phyloP scores from a whole-genome alignment of 352 stramenopile species.

The Phytophthora ohioensis region DNA sequence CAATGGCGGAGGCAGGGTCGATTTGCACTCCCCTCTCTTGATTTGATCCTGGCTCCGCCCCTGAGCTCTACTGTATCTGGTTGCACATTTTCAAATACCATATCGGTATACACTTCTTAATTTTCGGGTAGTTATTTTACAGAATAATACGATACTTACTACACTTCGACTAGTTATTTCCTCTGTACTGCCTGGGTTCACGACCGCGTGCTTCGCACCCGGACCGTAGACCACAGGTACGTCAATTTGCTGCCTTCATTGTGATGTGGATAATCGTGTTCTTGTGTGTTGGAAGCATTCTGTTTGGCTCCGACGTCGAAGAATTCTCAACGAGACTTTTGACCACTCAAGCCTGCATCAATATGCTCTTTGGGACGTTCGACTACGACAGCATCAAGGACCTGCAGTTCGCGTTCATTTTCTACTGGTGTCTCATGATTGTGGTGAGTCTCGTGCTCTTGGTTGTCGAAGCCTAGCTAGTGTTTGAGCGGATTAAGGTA shows the following conservation, averaged over 20 bases:
- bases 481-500: not conserved
- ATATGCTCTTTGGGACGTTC: conserved; percentile 8
- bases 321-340: conserved; percentile 1
- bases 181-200: too few species aligned
- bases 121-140: too few species aligned
- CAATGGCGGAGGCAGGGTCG: too few species aligned
- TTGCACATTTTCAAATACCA: too few species aligned
- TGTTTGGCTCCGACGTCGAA: conserved; percentile 5
- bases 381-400: conserved; percentile 7
- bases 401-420: conserved; percentile 7
- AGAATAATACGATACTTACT: too few species aligned
- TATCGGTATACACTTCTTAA: too few species aligned
- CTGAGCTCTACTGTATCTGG: too few species aligned
- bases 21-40: too few species aligned
- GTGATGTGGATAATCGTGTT: conserved; percentile 1
- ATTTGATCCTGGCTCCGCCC: too few species aligned
- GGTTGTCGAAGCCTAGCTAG: not conserved
- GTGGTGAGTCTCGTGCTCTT: conserved; percentile 9
- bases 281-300: conserved; percentile 1
- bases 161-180: too few species aligned
- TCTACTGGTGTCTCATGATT: conserved; percentile 8
- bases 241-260: not conserved
- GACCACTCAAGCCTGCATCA: conserved; percentile 2
- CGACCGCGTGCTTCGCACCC: too few species aligned
- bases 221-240: not conserved